Base-by-base conservation (phyloP, 768 basidiomycete genomes). In the Boletus tomentosulus region DNA sequence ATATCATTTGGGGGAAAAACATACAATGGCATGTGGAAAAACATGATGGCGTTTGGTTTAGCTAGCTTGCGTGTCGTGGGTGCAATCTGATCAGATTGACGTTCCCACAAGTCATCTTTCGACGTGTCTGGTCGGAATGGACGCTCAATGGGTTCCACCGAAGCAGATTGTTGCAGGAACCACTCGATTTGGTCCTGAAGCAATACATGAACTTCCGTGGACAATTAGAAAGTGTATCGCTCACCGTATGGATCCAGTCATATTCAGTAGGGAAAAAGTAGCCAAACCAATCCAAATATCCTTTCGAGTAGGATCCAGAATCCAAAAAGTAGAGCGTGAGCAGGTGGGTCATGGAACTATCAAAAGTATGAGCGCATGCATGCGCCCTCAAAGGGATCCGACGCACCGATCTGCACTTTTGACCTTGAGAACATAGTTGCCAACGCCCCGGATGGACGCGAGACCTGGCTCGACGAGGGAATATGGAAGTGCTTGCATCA, bases 1-100 rank as follows among this genome's bases (percentile, higher is more conserved):
- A 44, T 42, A 13, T 10, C 6, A 27, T 8, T 6, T 3, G 5
- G 10, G 4, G 28, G 37, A 7, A 2, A 5, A 12, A 75, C 86
- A 22, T 65, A 91, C 87, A 98, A 65, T 48, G 96, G 96, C 45
- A 99, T 98, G 61, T 98, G 96, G 84, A 97, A 98, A 74, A 96
- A 97, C 88, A 92, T 90, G 60, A 98, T 69, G 0, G 92, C 96
- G 63, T 98, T 98, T 1, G 96, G 96, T 69, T 97, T 98, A 4
- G 89, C 91, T 3, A 94, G 76, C 51, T 75, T 77, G 62, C 73
- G 71, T 24, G 71, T 69, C 46, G 75, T 66, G 0, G 88, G 84
- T 0, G 79, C 74, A 46, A 85, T 63, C 68, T 87, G 87, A 35
- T 78, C 81, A 19, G 19, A 19, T 19, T 19, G 19, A 13, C 88